Evolutionary conservation across 306 rosid genomes (phyloP), one percentile per base, ranked within the genome.

Genomic region (Casuarina equisetifolia): DNA sequence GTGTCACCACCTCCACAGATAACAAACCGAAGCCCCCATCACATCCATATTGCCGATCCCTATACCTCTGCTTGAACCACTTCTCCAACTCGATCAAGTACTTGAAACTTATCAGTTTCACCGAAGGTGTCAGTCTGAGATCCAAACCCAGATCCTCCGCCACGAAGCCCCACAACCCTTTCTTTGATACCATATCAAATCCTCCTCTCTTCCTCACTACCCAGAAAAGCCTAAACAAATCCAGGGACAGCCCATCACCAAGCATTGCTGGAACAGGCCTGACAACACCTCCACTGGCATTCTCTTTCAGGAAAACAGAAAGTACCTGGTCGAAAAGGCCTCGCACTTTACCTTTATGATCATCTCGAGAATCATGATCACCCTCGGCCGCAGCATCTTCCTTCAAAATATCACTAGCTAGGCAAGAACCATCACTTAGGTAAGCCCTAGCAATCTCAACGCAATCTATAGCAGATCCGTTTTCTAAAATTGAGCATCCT

Each of bases 131-230:
- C 72, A 82, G 53, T 61, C 59, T 78, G 76, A 63, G 49, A 51
- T 86, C 78, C 82, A 86, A 86, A 75, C 91, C 90, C 70, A 86
- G 70, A 53, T 83, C 89, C 76, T 76, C 69, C 49, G 83, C 78
- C 82, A 91, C 98, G 51, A 43, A 72, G 72, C 89, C 85, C 97
- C 97, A 95, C 80, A 86, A 79, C 39, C 86, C 70, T 49, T 83
- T 87, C 71, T 70, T 74, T 0, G 97, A 88, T 74, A 92, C 96
- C 74, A 17, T 69, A 38, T 79, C 84, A 77, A 58, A 88, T 39
- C 98, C 98, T 48, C 97, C 97, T 78, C 69, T 88, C 52, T 84
- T 86, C 87, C 86, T 91, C 75, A 95, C 97, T 62, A 67, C 49
- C 70, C 74, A 69, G 55, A 87, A 87, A 73, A 95, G 79, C 58